Percentiles rank a stretch among this genome's conserved stretches.
phyloP scores from a whole-genome alignment of 768 basidiomycete species.

The Lactarius tabidus region DNA sequence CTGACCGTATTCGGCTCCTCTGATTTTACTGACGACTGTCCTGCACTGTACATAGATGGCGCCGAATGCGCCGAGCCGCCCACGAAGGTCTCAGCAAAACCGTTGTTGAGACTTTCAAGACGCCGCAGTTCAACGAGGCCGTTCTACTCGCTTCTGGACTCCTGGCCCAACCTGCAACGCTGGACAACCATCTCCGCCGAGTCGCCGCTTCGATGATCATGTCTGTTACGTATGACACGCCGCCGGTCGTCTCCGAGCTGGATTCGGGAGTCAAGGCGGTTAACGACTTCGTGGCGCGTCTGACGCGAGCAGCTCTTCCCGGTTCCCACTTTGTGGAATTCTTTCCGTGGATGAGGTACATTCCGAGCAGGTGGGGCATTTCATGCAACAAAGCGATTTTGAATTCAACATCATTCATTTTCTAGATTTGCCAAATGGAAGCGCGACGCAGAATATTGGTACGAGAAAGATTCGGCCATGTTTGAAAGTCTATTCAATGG shows the following conservation, averaged over 20 bases:
- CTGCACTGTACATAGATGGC: constrained; percentile 18
- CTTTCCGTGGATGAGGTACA: constrained; percentile 18
- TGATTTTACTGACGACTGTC: background rate
- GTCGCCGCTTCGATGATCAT: constrained; percentile 13
- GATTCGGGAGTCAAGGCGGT: background rate
- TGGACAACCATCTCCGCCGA: background rate
- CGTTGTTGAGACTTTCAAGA: background rate
- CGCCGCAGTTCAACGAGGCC: constrained; percentile 8
- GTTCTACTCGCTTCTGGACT: background rate
- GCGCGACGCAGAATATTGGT: constrained; percentile 8
- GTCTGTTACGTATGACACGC: constrained; percentile 17
- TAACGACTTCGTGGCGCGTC: background rate
- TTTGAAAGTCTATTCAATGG: constrained; percentile 7
- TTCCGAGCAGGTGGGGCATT: background rate
- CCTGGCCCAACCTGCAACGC: background rate
- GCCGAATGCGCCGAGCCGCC: constrained; percentile 13
- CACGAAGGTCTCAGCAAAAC: constrained; percentile 13
- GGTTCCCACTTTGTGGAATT: constrained; percentile 18
- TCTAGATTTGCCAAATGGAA: constrained; percentile 19
- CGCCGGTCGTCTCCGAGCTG: background rate
- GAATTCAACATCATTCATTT: background rate
- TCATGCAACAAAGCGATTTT: background rate
- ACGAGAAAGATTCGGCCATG: constrained; percentile 7
- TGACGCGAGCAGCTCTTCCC: background rate
- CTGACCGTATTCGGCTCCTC: background rate